These are phyloP conservation scores for Colletotrichum spaethianum DNA, from an alignment of 2,329 filamentous ascomycete species.

Conservation along the genomic window DNA sequence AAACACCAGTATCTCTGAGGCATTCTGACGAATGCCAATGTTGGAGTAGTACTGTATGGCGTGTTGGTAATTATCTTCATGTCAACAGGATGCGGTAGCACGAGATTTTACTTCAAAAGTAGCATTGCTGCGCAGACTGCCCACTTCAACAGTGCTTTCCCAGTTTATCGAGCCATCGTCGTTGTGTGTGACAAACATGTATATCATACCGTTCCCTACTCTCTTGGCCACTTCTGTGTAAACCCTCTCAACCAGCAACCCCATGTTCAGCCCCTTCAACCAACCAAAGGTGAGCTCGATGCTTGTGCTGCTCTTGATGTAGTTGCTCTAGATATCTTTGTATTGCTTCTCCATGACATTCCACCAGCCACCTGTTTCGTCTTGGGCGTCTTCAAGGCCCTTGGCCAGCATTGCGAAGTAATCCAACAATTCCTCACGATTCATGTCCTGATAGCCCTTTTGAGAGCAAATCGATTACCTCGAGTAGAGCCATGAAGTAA, in stretches of 20 bases:
- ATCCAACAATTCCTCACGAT: constrained; percentile 52
- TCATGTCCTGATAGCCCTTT: constrained; percentile 52
- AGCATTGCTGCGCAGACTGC: constrained; percentile 63
- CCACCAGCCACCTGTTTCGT: constrained; percentile 68
- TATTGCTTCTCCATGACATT: constrained; percentile 67
- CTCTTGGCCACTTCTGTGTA: constrained; percentile 45
- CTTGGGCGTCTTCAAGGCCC: constrained; percentile 58
- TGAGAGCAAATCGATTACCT: constrained; percentile 63
- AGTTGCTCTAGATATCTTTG: constrained; percentile 66
- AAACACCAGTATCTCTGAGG: constrained; percentile 48
- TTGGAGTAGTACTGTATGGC: constrained; percentile 46
- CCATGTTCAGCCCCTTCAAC: constrained; percentile 57
- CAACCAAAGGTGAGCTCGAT: constrained; percentile 71
- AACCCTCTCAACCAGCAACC: constrained; percentile 45
- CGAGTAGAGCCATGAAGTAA: constrained; percentile 67
- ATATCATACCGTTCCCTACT: constrained; percentile 54
- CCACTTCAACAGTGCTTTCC: constrained; percentile 67
- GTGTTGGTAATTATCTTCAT: background rate
- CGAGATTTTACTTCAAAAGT: constrained; percentile 61
- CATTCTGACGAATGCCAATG: constrained; percentile 46
- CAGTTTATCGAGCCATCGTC: constrained; percentile 64
- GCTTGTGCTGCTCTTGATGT: constrained; percentile 71
- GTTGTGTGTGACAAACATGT: constrained; percentile 61
- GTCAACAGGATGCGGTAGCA: background rate
- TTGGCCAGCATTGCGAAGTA: constrained; percentile 58